Evolutionary conservation across 306 rosid genomes (phyloP), one percentile per base, ranked within the genome.

Genomic region (Vicia sativa): DNA sequence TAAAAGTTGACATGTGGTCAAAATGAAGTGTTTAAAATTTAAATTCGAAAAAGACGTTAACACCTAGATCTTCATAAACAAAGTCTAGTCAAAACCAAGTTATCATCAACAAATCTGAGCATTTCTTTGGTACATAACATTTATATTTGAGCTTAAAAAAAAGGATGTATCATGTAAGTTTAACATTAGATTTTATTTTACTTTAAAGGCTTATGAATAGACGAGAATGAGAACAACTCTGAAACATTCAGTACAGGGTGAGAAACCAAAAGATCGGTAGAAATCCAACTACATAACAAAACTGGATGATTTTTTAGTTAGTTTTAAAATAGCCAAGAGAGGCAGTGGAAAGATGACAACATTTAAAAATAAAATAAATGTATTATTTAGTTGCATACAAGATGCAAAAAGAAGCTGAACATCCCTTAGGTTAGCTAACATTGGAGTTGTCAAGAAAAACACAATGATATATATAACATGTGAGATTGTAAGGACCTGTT

Each of bases 401-500:
- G 23, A 21, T 21, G 72, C 53, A 73, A 15, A 45, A 44, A 57
- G 31, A 55, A 35, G 23, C 23, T 25, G 26, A 48, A 56, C 18
- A 57, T 58, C 69, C 45, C 62, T 38, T 31, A 66, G 29, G 38
- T 44, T n/a, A 76, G 21, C 52, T 21, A 74, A 71, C 74, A 80
- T 48, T 67, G 73, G 73, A 77, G 72, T 71, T 77, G 72, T 75
- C 55, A 71, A 62, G 39, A 82, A 73, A 83, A 74, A 77, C 73
- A 77, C 68, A 77, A 77, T 56, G 42, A 41, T 12, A 10, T 11
- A 65, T 70, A 71, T 74, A 72, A 73, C 87, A 85, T 72, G 84
- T 66, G 80, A 78, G 80, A 76, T 74, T 81, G 76, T 78, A 79
- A 81, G 78, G 80, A 95, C 99, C 99, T 95, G 97, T 87, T 88